Conservation (phyloP, 768 basidiomycete species). For the Kwoniella sp. region DNA sequence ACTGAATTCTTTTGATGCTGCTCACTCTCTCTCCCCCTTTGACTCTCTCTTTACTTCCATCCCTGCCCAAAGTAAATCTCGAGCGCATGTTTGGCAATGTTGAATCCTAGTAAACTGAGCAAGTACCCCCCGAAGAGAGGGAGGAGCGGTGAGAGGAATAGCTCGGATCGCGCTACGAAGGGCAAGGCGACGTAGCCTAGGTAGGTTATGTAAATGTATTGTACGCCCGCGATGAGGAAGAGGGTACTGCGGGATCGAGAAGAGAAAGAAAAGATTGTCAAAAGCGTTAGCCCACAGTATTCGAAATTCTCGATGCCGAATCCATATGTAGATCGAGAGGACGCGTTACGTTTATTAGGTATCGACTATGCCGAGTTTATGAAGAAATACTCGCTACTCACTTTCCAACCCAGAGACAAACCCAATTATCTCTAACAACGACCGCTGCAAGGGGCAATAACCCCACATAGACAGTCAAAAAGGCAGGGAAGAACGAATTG, state of each 20-base stretch:
- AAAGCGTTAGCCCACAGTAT: no score
- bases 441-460: conserved; percentile 84
- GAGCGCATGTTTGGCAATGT: conserved; percentile 80
- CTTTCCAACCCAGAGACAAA: conserved; percentile 91
- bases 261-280: neutral
- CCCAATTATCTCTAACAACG: conserved; percentile 81
- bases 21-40: no score
- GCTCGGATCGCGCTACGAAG: conserved; percentile 84
- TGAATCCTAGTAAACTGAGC: conserved; percentile 74
- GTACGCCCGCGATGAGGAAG: conserved; percentile 81
- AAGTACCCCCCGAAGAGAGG: conserved; percentile 71
- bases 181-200: conserved; percentile 79
- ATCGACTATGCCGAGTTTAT: no score
- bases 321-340: neutral
- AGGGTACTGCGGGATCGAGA: conserved; percentile 60
- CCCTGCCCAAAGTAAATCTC: conserved; percentile 70
- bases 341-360: no score
- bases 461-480: conserved; percentile 82
- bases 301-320: no score
- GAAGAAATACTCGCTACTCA: no score
- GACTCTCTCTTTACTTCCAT: conserved; percentile 41
- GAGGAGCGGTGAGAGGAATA: conserved; percentile 85
- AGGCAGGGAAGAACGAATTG: conserved; percentile 93
- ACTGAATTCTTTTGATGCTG: no score
- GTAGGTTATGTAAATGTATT: conserved; percentile 90